A percentile compares a stretch with the other conserved stretches of the same genome.
Evolutionary conservation across 1,284 basidiomycete species (phyloP).

Genomic region (Ustilago bromivora): DNA sequence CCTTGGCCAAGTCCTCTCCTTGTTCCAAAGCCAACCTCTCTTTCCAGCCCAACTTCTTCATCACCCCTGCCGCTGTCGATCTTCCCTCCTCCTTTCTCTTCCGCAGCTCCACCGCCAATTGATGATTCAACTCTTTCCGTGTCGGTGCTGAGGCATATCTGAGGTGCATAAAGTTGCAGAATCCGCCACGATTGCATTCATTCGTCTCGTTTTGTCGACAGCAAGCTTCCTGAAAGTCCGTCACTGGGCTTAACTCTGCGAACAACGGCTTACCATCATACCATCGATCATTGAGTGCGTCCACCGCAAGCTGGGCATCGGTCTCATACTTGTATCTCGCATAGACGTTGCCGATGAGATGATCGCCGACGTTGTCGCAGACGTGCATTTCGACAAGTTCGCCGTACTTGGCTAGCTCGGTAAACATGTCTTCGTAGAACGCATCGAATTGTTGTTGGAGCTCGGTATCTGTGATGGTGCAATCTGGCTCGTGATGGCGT

Average conservation of each 20-base stretch:
- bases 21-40: slow-evolving; percentile 45
- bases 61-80: slow-evolving; percentile 22
- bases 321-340: slow-evolving; percentile 98
- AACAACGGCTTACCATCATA: slow-evolving; percentile 97
- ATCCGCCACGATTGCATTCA: slow-evolving; percentile 75
- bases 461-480: slow-evolving; percentile 81
- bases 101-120: slow-evolving; percentile 61
- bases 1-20: slow-evolving; percentile 11
- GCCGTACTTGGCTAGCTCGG: slow-evolving; percentile 91
- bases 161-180: slow-evolving; percentile 99
- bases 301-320: slow-evolving; percentile 92
- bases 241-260: slow-evolving; percentile 97
- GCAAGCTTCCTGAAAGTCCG: slow-evolving; percentile 98
- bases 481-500: slow-evolving; percentile 83
- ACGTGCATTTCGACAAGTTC: slow-evolving; percentile 93
- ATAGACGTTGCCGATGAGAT: slow-evolving; percentile 98
- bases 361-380: slow-evolving; percentile 99
- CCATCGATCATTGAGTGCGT: slow-evolving; percentile 94
- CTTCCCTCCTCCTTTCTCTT: slow-evolving; percentile 42
- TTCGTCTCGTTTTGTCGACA: slow-evolving; percentile 84
- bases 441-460: slow-evolving; percentile 95
- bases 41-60: slow-evolving; percentile 43
- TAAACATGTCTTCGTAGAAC: slow-evolving; percentile 85
- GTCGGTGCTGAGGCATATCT: slow-evolving; percentile 52
- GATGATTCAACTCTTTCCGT: slow-evolving; percentile 59